Base-by-base conservation (phyloP, 805 yeast species). In the Lipomyces yamadae region DNA sequence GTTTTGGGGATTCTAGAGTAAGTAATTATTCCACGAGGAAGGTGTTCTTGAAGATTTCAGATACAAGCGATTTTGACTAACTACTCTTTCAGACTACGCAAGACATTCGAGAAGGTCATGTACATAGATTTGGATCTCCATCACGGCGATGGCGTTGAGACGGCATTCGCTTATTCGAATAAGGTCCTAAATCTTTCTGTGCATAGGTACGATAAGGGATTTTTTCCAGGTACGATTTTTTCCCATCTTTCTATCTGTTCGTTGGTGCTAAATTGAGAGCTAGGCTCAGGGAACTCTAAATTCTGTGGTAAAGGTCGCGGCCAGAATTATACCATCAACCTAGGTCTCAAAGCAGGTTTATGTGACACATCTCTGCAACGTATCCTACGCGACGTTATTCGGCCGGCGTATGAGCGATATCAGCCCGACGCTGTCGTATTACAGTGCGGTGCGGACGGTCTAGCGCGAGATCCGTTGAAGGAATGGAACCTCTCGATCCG, bases 101-200 rank as follows among this genome's bases (percentile, higher is more conserved):
- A 80, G 32, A 73, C 72, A 30, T 86, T 78, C 72, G 75, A 78
- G 10, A 82, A 76, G 45, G 79, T 90, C 0, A 78, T 86, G 72
- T 90, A 90, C 72, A 75, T 90, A 2, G 96, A 90, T 75, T 76
- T 90, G 5, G 96, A 90, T 75, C 75, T 90, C 6, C 96, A 90
- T 74, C 93, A 89, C 76, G 93, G 94, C 0, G 93, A 90, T 75
- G 96, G 92, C 0, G 94, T 90, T 4, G 88, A 88, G 60, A 78
- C 79, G 2, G 91, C 92, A 0, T 89, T 88, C 76, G 77, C 80
- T 67, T 81, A 78, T 66, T 83, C 89, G 1, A 79, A 81, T 52
- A 83, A 82, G 39, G 89, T 90, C 0, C 75, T 83, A 61, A 87
- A 90, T 0, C 78, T 88, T 29, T 88, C 92, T 0, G 67, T 89